Evolutionary conservation across 164 flowering plant species (phyloP).

Genomic region (Cinnamomum chago): DNA sequence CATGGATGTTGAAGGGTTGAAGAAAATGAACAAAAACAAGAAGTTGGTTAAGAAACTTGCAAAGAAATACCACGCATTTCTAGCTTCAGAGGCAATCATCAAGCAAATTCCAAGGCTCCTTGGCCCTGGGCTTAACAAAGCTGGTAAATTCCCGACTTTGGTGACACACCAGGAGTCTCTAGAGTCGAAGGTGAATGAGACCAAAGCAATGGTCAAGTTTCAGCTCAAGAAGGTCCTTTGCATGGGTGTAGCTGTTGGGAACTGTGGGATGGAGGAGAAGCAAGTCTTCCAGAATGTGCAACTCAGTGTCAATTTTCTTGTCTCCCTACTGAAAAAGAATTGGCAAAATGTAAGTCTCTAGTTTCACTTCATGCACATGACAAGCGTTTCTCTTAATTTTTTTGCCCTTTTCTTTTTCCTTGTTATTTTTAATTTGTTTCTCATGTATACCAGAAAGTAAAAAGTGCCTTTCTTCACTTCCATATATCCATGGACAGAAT

Average conservation of each 20-base stretch:
- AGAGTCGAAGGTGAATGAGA: slow-evolving; percentile 33
- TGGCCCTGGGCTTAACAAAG: slow-evolving; percentile 48
- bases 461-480: too few species aligned
- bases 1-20: slow-evolving; percentile 35
- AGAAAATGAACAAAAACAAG: slow-evolving; percentile 36
- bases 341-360: slow-evolving; percentile 66
- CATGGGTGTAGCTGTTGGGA: slow-evolving; percentile 79
- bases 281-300: slow-evolving; percentile 77
- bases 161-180: slow-evolving; percentile 60
- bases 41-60: slow-evolving; percentile 35
- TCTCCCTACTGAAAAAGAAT: slow-evolving; percentile 53
- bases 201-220: slow-evolving; percentile 60
- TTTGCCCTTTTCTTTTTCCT: too few species aligned
- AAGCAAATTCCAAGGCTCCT: slow-evolving; percentile 34
- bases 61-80: slow-evolving; percentile 28
- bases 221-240: slow-evolving; percentile 69
- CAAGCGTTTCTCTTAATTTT: too few species aligned
- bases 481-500: too few species aligned
- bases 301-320: slow-evolving; percentile 63
- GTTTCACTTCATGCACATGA: too few species aligned
- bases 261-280: slow-evolving; percentile 63
- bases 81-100: slow-evolving; percentile 20
- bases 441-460: too few species aligned
- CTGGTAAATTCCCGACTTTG: slow-evolving; percentile 67
- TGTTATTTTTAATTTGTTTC: too few species aligned